Base-by-base conservation (phyloP, 257 asterid species). In the Plantago elongata region DNA sequence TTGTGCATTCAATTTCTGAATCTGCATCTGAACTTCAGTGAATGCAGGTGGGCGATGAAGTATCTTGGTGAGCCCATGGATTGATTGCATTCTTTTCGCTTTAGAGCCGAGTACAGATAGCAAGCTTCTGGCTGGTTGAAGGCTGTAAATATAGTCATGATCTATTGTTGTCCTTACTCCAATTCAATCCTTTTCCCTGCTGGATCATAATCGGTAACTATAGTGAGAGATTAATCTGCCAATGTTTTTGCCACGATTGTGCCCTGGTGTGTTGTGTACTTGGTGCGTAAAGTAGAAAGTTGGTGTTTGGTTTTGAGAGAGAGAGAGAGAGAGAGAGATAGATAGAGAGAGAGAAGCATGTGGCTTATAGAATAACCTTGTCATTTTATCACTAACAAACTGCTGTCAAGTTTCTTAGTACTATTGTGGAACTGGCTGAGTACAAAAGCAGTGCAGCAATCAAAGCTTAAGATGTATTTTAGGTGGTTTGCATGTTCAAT, bases 21-120 rank as follows among this genome's bases (percentile, higher is more conserved):
- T 51, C 73, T 29, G 40, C 51, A 51, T 72, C 17, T 61, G 34
- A 49, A 60, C 62, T 74, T 64, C 80, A 72, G 82, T 83, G 79
- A 63, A 76, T 79, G 91, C 89, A 88, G 96, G 94, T 74, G 78
- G 84, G 70, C 74, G 87, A 64, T 88, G 86, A 80, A 67, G 18
- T 52, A 58, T 34, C 40, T 14, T 49, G 63, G n/a, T 63, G 61
- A 13, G 68, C 50, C 54, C 18, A 44, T 56, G 56, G 29, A 34
- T 13, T 47, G 16, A 37, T 60, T 47, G 42, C 30, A 59, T 68
- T 56, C 57, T 42, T 57, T 67, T 38, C 51, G 27, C 70, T 64
- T 62, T 60, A 62, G 57, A 71, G 58, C 65, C 6, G 69, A 65
- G 59, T 60, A 56, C 67, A 54, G 51, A 65, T 57, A 22, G 73